Conservation (phyloP, 2,329 filamentous ascomycete genomes). For the Teratosphaeriaceae sp. region DNA sequence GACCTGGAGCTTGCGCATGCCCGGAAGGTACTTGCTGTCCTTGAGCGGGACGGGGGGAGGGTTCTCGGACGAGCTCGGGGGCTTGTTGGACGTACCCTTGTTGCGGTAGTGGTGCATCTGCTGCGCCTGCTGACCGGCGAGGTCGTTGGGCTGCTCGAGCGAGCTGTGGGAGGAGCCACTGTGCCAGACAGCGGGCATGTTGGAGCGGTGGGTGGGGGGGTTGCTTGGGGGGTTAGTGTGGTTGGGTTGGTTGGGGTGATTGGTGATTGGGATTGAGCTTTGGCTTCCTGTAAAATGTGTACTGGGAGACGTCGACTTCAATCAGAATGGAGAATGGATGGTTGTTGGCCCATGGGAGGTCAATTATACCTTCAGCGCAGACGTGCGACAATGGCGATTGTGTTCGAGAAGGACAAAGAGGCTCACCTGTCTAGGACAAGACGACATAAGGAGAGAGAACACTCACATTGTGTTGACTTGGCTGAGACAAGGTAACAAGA, state of each 20-base stretch:
- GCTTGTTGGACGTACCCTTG: background rate
- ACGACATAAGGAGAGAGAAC: too few relatives aligned
- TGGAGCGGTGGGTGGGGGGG: too few relatives aligned
- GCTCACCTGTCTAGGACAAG: background rate
- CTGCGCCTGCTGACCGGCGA: background rate
- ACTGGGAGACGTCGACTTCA: too few relatives aligned
- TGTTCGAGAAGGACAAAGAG: background rate
- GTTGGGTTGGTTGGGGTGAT: too few relatives aligned
- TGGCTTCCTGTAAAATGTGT: too few relatives aligned
- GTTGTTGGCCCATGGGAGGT: too few relatives aligned
- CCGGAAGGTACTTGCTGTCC: background rate
- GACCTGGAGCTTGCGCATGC: background rate
- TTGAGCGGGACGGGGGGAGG: background rate
- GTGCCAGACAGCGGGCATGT: too few relatives aligned
- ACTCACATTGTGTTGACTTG: background rate
- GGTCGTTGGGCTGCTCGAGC: too few relatives aligned
- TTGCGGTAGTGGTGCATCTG: background rate
- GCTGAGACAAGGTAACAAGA: background rate
- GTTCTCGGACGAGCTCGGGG: background rate
- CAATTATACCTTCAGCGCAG: too few relatives aligned
- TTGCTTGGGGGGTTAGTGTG: too few relatives aligned
- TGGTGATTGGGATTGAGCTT: too few relatives aligned
- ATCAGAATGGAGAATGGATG: conserved; percentile 1
- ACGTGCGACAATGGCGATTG: background rate
- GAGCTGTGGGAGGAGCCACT: too few relatives aligned